phyloP scores from a whole-genome alignment of 805 yeast species.

The Zygotorulaspora florentina region DNA sequence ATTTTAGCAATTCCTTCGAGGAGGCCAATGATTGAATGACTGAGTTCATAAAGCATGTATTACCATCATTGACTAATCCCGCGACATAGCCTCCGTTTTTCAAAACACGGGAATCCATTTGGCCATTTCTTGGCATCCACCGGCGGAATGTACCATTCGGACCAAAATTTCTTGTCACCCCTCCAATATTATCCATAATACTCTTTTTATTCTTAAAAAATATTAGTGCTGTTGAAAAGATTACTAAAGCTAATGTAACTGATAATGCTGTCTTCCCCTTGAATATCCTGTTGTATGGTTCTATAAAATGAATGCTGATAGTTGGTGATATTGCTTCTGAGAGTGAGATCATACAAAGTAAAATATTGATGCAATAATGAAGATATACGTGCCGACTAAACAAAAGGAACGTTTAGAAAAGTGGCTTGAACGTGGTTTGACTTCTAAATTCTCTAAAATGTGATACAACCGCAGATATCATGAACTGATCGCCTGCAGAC shows the following conservation, averaged over 20 bases:
- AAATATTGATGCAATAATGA: constrained; percentile 1
- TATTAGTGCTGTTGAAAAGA: constrained; percentile 13
- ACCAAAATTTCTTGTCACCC: constrained; percentile 13
- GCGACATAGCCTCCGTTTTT: constrained; percentile 70
- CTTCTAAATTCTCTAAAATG: constrained; percentile 1
- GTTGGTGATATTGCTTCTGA: constrained; percentile 10
- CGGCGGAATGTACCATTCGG: constrained; percentile 16
- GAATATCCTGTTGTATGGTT: constrained; percentile 10
- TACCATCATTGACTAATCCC: constrained; percentile 83
- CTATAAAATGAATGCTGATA: constrained; percentile 9
- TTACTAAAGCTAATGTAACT: constrained; percentile 9
- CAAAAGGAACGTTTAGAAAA: not conserved
- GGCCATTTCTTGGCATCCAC: constrained; percentile 21
- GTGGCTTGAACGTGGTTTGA: not conserved
- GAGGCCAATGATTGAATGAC: constrained; percentile 80
- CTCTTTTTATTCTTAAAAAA: constrained; percentile 8
- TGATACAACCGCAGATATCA: not conserved
- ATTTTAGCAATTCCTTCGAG: constrained; percentile 53
- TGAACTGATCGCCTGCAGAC: not conserved
- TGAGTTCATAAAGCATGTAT: constrained; percentile 89
- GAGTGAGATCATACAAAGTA: constrained; percentile 12
- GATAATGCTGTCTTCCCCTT: constrained; percentile 7
- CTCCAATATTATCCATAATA: constrained; percentile 15
- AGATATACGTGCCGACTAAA: not conserved
- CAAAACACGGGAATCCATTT: constrained; percentile 36